Evolutionary conservation across 768 basidiomycete genomes (phyloP), one percentile per base, ranked within the genome.

Genomic region (Russula lepida): DNA sequence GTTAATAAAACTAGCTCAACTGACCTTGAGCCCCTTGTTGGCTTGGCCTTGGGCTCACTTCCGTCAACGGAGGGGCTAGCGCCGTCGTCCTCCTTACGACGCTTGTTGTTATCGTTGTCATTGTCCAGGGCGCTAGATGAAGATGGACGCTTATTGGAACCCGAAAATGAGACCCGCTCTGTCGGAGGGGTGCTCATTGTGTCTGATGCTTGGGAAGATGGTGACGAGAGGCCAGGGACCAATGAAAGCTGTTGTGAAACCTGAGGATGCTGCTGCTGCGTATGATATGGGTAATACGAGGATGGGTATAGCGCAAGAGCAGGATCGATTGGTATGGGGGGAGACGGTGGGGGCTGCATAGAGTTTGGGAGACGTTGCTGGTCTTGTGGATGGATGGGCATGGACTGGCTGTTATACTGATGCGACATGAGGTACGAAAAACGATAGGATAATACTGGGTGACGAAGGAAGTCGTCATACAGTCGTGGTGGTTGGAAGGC

Each of bases 11-110:
- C 17, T 32, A 43, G 39, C 51, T 56, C 44, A 51, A 55, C 41
- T 48, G 63, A 91, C 90, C 90, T 79, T 53, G 90, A 89, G n/a
- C 91, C 91, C 19, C 91, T 77, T 3, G 91, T 92, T 0, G 89
- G 81, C 75, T 93, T 93, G n/a, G 84, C 78, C 71, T 92, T 92
- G 1, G 75, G 69, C 58, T 85, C 84, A 21, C 85, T 68, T 4
- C 70, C 68, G 13, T 67, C 85, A 69, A 79, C 84, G 35, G 85
- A 85, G 28, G 79, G 72, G 2, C 74, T 67, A 6, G 74, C 74
- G 51, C 69, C 70, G n/a, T 78, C 83, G 41, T 86, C 82, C 60
- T 85, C 85, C 67, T 79, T 84, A 44, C 81, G 56, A 64, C 71
- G 25, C 69, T 68, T 21, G 71, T 69, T 35, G 69, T 68, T 58